Percentiles rank a stretch among this genome's conserved stretches.
Evolutionary conservation across 768 basidiomycete genomes (phyloP).

Genomic region (Hypsizygus marmoreus): DNA sequence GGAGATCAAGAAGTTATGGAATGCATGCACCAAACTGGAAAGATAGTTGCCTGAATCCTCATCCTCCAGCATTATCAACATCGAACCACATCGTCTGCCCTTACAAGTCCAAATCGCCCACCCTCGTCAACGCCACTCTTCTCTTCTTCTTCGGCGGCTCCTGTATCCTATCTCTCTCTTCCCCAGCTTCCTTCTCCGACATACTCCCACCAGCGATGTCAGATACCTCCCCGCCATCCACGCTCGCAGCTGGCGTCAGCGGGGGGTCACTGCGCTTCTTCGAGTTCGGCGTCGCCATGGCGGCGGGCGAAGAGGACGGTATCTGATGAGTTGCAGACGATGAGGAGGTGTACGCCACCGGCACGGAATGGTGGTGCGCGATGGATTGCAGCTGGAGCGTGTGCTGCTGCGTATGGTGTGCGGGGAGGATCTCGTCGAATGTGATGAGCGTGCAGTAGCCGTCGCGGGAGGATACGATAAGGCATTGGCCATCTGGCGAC

Average conservation of each 20-base stretch:
- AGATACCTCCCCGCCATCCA: slow-evolving; percentile 41
- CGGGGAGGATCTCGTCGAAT: slow-evolving; percentile 91
- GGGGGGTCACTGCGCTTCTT: slow-evolving; percentile 47
- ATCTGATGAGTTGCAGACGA: slow-evolving; percentile 28
- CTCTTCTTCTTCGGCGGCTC: slow-evolving; percentile 87
- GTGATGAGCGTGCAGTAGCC: slow-evolving; percentile 96
- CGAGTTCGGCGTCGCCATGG: slow-evolving; percentile 27
- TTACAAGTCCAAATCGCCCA: slow-evolving; percentile 56
- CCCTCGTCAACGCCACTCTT: slow-evolving; percentile 71
- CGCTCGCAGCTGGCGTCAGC: slow-evolving; percentile 50
- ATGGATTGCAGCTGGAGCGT: slow-evolving; percentile 89
- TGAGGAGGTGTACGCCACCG: slow-evolving; percentile 55
- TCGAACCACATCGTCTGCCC: too few relatives aligned
- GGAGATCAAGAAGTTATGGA: too few relatives aligned
- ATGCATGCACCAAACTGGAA: too few relatives aligned
- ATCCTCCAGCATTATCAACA: too few relatives aligned
- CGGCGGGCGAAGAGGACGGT: slow-evolving; percentile 41
- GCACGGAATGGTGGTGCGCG: slow-evolving; percentile 79
- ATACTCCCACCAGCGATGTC: slow-evolving; percentile 5
- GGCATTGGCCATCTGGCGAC: slow-evolving; percentile 94
- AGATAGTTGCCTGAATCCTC: too few relatives aligned
- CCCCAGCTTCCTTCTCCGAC: slow-evolving; percentile 20
- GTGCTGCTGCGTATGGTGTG: slow-evolving; percentile 89
- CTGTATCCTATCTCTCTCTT: slow-evolving; percentile 25
- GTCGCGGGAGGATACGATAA: slow-evolving; percentile 90